A percentile compares a stretch with the other conserved stretches of the same genome.
Conservation (phyloP, 345 rosid genomes). For the Populus ilicifolia region DNA sequence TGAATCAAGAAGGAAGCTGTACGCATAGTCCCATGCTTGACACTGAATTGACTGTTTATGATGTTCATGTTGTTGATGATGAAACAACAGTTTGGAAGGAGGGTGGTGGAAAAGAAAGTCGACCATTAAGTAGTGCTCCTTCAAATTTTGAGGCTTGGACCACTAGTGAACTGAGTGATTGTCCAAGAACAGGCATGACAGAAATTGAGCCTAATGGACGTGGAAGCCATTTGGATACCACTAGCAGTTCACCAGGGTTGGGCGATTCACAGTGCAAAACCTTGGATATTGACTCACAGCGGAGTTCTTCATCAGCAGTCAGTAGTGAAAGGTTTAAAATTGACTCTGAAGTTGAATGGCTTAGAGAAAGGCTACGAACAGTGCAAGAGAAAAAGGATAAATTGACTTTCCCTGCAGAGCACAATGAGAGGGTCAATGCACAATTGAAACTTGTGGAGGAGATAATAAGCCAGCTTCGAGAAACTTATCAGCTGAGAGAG, state of each 20-base stretch:
- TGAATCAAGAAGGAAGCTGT: background rate
- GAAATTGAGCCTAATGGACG: background rate
- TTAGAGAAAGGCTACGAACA: conserved; percentile 19
- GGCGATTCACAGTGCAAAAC: conserved; percentile 4
- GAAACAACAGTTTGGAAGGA: background rate
- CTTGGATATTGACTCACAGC: background rate
- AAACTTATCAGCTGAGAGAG: conserved; percentile 12
- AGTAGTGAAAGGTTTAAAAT: conserved; percentile 15
- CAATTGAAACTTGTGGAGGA: conserved; percentile 25
- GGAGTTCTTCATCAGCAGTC: conserved; percentile 4
- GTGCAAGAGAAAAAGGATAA: conserved; percentile 25
- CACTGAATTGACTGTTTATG: conserved; percentile 42
- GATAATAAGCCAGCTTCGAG: conserved; percentile 17
- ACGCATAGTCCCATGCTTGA: conserved; percentile 21
- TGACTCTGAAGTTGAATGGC: conserved; percentile 25
- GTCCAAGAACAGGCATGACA: conserved; percentile 10
- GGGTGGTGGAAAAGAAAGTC: conserved; percentile 11
- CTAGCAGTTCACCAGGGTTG: background rate
- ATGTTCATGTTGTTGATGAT: conserved; percentile 29
- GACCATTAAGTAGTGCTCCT: background rate
- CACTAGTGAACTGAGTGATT: conserved; percentile 14
- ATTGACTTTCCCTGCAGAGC: conserved; percentile 10
- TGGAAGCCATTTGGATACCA: background rate
- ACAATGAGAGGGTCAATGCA: conserved; percentile 10
- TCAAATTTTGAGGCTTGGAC: conserved; percentile 18